A percentile compares a stretch with the other conserved stretches of the same genome.
Conservation (phyloP, 495 filamentous ascomycete genomes). For the Aspergillus indologenus region DNA sequence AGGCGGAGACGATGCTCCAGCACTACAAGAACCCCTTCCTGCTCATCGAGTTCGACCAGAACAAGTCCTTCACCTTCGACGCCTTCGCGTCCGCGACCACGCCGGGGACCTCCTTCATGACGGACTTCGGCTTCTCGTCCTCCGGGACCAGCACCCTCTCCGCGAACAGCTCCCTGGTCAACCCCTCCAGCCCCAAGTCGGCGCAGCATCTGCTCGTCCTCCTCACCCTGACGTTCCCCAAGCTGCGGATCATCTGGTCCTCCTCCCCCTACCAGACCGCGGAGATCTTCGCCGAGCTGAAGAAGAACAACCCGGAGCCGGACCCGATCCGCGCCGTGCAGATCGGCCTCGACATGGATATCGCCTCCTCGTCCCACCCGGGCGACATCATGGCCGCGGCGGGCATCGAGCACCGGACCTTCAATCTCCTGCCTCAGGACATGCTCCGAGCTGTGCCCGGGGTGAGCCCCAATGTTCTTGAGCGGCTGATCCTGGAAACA, state of each 20-base stretch:
- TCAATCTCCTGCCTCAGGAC: conserved; percentile 72
- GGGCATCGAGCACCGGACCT: conserved; percentile 50
- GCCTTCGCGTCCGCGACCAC: conserved; percentile 62
- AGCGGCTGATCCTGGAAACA: conserved; percentile 65
- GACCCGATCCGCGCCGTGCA: conserved; percentile 85
- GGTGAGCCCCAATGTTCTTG: conserved; percentile 72
- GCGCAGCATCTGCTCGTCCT: conserved; percentile 90
- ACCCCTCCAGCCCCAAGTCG: conserved; percentile 57
- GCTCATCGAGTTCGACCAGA: conserved; percentile 95
- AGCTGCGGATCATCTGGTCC: conserved; percentile 88
- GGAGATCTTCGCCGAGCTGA: conserved; percentile 91
- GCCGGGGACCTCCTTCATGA: conserved; percentile 37
- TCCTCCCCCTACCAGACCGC: conserved; percentile 92
- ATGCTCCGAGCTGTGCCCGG: conserved; percentile 87
- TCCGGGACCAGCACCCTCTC: conserved; percentile 53
- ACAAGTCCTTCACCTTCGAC: conserved; percentile 95
- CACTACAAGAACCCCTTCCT: conserved; percentile 91
- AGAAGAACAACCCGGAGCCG: conserved; percentile 82
- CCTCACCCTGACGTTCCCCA: conserved; percentile 87
- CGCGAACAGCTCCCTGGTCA: conserved; percentile 40
- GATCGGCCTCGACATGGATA: conserved; percentile 68
- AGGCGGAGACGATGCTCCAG: conserved; percentile 89
- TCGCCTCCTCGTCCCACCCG: conserved; percentile 50
- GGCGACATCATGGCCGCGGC: conserved; percentile 58
- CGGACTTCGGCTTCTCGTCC: conserved; percentile 65